Percentiles rank a stretch among this genome's conserved stretches.
Evolutionary conservation across 2,329 filamentous ascomycete genomes (phyloP).

Genomic region (Cladosporium sp.): DNA sequence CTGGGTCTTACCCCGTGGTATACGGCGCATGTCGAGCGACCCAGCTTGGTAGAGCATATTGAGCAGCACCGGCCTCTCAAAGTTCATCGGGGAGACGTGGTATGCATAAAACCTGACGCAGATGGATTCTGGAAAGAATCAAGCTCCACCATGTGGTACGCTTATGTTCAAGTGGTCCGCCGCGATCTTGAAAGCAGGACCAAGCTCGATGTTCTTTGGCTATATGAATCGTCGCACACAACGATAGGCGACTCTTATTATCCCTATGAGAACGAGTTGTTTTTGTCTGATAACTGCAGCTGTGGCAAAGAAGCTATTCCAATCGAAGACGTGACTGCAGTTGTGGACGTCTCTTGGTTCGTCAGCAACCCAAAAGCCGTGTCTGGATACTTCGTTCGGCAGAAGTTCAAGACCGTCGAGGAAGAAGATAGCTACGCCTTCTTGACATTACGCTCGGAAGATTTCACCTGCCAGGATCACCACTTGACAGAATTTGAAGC

Average conservation of each 20-base stretch:
- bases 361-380: conserved; percentile 43
- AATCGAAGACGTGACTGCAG: conserved; percentile 51
- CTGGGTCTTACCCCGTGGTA: conserved; percentile 23
- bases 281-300: conserved; percentile 70
- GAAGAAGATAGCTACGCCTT: conserved; percentile 50
- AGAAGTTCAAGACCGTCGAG: conserved; percentile 54
- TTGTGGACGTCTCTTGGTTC: conserved; percentile 53
- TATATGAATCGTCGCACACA: conserved; percentile 67
- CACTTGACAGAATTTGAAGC: background rate
- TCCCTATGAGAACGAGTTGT: conserved; percentile 65
- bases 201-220: conserved; percentile 62
- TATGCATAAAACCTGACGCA: conserved; percentile 42
- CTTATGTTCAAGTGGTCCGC: conserved; percentile 57
- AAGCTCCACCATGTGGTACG: conserved; percentile 57
- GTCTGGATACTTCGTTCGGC: conserved; percentile 59
- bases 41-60: too few relatives aligned
- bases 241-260: conserved; percentile 63
- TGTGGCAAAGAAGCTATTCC: conserved; percentile 51
- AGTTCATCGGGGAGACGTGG: conserved; percentile 43
- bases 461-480: background rate
- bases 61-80: conserved; percentile 8
- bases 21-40: too few relatives aligned
- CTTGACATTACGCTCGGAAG: conserved; percentile 43
- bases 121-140: conserved; percentile 49
- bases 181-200: conserved; percentile 22